Evolutionary conservation across 345 rosid species (phyloP), one percentile per base, ranked within the genome.

Genomic region (Punica granatum): DNA sequence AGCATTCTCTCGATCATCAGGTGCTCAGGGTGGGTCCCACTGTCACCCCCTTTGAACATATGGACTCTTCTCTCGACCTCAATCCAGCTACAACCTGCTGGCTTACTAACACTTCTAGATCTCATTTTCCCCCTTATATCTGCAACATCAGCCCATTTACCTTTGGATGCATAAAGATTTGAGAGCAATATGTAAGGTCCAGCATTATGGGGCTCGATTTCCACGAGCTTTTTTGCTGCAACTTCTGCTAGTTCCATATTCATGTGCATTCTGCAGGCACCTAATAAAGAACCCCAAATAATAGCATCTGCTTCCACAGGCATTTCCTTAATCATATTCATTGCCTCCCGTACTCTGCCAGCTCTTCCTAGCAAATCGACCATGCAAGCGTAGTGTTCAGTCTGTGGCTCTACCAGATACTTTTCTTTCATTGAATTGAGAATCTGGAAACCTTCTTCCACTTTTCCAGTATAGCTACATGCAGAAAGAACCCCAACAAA

Each of bases 291-390:
- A 36, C 96, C 92, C 98, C 96, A 89, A 68, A 89, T 80, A 23
- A 80, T 72, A 75, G 92, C 93, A 83, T 91, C 93, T 72, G 92
- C 83, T 75, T 91, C 81, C 60, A 84, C 58, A 0, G 83, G 81
- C 96, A 91, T 89, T 28, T 70, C 77, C 66, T 74, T 85, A 33
- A 89, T 89, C 64, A 89, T 68, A 32, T 75, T 48, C 85, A 86
- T 82, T 71, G 96, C 96, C 71, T 89, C 87, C 21, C 84, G 70
- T 43, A 87, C 37, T 64, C 75, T 72, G 53, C 96, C 96, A 25
- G 90, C 89, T 67, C 93, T 81, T 31, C 96, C 93, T 39, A 92
- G 90, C 84, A 91, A 80, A 85, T 91, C 93, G 64, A 89, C 97
- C 65, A 75, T 77, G 82, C 96, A 91, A 70, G 93, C 86, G 75